These are phyloP conservation scores for Mikania micrantha DNA, from an alignment of 129 eudicot species.

Conservation along the genomic window DNA sequence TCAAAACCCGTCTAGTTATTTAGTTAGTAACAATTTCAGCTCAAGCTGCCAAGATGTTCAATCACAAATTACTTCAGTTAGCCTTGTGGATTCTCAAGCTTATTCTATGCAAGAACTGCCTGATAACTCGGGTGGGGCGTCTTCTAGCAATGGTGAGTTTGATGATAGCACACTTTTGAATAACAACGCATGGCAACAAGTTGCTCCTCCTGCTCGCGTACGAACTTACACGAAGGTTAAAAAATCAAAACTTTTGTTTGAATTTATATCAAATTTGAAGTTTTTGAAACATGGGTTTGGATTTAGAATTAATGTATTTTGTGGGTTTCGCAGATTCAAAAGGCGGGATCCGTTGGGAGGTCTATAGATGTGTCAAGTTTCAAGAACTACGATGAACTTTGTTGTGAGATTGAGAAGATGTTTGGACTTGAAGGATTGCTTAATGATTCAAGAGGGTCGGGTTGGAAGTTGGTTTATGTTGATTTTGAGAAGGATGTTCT, in stretches of 20 bases:
- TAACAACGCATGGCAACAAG: constrained; percentile 79
- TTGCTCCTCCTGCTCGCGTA: constrained; percentile 65
- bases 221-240: constrained; percentile 91
- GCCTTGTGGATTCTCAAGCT: constrained; percentile 83
- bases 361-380: constrained; percentile 95
- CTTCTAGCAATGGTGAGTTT: constrained; percentile 90
- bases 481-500: constrained; percentile 94
- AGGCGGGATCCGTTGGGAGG: constrained; percentile 97
- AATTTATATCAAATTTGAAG: neutral
- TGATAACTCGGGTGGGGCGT: constrained; percentile 92
- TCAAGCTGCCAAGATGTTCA: constrained; percentile 92
- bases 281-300: neutral
- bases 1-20: constrained; percentile 66
- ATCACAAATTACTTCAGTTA: constrained; percentile 86
- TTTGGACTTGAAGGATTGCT: constrained; percentile 94
- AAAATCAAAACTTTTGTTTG: neutral
- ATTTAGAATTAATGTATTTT: neutral
- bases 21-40: constrained; percentile 62
- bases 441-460: constrained; percentile 69
- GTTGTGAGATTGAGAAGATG: constrained; percentile 87
- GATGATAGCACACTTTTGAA: constrained; percentile 66
- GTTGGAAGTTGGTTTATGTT: constrained; percentile 98
- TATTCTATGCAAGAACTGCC: constrained; percentile 80
- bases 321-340: constrained; percentile 56
- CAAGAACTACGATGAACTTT: constrained; percentile 70